These are phyloP conservation scores for Coniella lustricola DNA, from an alignment of 2,329 filamentous ascomycete species.

Conservation along the genomic window DNA sequence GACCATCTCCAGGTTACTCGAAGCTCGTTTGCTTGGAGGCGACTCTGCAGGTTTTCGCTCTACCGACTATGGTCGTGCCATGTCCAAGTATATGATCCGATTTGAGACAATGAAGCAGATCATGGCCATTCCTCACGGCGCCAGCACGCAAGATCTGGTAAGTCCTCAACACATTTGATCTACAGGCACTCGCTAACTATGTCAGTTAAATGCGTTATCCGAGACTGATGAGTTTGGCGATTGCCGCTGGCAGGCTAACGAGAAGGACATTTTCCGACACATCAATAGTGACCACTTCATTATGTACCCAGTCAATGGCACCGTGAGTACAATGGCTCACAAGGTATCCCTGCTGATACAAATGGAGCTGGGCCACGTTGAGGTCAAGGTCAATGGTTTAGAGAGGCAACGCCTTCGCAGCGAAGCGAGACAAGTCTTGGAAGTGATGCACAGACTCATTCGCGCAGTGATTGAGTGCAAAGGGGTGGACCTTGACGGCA, in stretches of 20 bases:
- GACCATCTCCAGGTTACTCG: slow-evolving; percentile 58
- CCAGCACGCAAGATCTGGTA: slow-evolving; percentile 62
- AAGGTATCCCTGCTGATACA: slow-evolving; percentile 78
- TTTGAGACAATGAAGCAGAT: slow-evolving; percentile 74
- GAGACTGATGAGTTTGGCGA: slow-evolving; percentile 68
- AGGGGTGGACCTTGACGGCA: slow-evolving; percentile 50
- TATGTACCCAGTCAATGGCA: slow-evolving; percentile 63
- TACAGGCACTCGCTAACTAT: slow-evolving; percentile 11
- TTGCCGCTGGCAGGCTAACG: slow-evolving; percentile 61
- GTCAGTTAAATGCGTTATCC: slow-evolving; percentile 57
- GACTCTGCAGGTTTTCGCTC: slow-evolving; percentile 42
- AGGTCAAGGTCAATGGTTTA: slow-evolving; percentile 32
- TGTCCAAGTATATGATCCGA: slow-evolving; percentile 75
- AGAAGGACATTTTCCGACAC: slow-evolving; percentile 63
- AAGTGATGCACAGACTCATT: slow-evolving; percentile 61
- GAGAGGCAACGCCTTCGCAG: slow-evolving; percentile 1
- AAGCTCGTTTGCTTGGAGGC: slow-evolving; percentile 48
- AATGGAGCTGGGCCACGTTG: slow-evolving; percentile 54
- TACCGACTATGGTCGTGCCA: slow-evolving; percentile 69
- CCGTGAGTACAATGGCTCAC: slow-evolving; percentile 58
- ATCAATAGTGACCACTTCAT: slow-evolving; percentile 64
- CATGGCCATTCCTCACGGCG: slow-evolving; percentile 52
- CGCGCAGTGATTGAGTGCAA: slow-evolving; percentile 74
- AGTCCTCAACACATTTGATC: slow-evolving; percentile 23
- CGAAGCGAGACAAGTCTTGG: slow-evolving; percentile 45